Evolutionary conservation across 1,284 basidiomycete genomes (phyloP).

Genomic region (Cutaneotrichosporon dermatis): DNA sequence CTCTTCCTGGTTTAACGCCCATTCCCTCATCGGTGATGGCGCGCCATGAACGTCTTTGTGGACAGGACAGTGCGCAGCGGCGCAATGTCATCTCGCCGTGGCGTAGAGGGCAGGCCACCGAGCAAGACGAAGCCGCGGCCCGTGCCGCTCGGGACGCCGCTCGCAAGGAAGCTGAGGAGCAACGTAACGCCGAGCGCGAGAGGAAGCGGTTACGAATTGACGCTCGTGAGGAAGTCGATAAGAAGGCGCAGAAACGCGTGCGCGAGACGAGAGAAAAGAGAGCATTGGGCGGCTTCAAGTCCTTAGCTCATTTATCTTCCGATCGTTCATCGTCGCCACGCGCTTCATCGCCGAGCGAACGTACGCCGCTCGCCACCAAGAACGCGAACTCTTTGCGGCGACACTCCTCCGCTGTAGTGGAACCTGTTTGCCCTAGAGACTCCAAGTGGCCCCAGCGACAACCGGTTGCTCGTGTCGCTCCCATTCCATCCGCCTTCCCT

Average conservation of each 20-base stretch:
- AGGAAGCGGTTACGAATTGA: slow-evolving; percentile 7
- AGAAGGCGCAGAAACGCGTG: background rate
- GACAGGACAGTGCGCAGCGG: slow-evolving; percentile 18
- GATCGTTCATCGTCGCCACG: slow-evolving; percentile 14
- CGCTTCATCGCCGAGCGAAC: slow-evolving; percentile 13
- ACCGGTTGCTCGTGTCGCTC: background rate
- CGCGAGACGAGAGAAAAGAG: background rate
- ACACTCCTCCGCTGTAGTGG: slow-evolving; percentile 12
- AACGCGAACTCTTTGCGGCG: slow-evolving; percentile 7
- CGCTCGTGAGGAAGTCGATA: background rate
- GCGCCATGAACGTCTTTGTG: slow-evolving; percentile 24
- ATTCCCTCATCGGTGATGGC: slow-evolving; percentile 25
- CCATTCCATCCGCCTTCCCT: slow-evolving; percentile 3
- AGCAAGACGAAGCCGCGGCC: background rate
- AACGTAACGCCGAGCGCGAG: slow-evolving; percentile 6
- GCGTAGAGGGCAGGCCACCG: slow-evolving; percentile 1
- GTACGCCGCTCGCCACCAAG: background rate
- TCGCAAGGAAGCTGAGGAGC: slow-evolving; percentile 1
- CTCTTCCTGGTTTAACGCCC: background rate
- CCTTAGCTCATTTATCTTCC: slow-evolving; percentile 15
- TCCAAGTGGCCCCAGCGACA: slow-evolving; percentile 4
- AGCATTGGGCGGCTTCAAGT: slow-evolving; percentile 16
- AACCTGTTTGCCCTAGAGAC: slow-evolving; percentile 6
- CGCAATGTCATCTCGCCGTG: slow-evolving; percentile 18
- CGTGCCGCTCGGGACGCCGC: background rate